Evolutionary conservation across 352 stramenopile genomes (phyloP).

Genomic region (Pythium aristosporum): DNA sequence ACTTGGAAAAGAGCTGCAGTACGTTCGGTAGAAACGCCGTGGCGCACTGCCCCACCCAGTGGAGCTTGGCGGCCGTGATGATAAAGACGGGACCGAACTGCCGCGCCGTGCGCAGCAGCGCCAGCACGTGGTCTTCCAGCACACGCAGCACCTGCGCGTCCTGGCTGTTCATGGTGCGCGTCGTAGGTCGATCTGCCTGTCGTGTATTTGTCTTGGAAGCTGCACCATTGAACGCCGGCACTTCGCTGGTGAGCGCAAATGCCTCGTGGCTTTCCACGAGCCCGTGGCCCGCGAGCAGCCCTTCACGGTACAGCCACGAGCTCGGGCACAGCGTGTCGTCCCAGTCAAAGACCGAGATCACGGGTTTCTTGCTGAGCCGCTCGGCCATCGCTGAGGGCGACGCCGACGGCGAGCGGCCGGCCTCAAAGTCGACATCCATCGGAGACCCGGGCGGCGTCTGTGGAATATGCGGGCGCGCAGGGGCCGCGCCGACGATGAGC

Average conservation of each 20-base stretch:
- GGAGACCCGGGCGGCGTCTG: slow-evolving; percentile 23
- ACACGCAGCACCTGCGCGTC: slow-evolving; percentile 27
- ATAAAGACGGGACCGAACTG: slow-evolving; percentile 56
- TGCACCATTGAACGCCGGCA: background rate
- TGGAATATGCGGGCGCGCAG: background rate
- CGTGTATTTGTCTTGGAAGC: no score
- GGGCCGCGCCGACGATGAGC: background rate
- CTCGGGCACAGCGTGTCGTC: slow-evolving; percentile 67
- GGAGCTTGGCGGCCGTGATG: slow-evolving; percentile 54
- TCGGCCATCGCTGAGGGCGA: slow-evolving; percentile 20
- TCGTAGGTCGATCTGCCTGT: slow-evolving; percentile 5
- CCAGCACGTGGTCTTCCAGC: slow-evolving; percentile 42
- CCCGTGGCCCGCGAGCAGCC: slow-evolving; percentile 40
- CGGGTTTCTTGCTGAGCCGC: slow-evolving; percentile 15
- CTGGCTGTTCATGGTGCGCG: slow-evolving; percentile 22
- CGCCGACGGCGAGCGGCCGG: slow-evolving; percentile 5
- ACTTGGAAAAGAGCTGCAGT: slow-evolving; percentile 37
- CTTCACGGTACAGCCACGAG: slow-evolving; percentile 50
- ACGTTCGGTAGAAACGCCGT: slow-evolving; percentile 48
- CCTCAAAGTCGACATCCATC: slow-evolving; percentile 27
- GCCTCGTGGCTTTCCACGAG: slow-evolving; percentile 35
- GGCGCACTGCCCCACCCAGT: slow-evolving; percentile 49
- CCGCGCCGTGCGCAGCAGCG: slow-evolving; percentile 40
- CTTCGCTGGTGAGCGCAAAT: background rate
- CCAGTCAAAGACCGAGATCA: slow-evolving; percentile 59